Evolutionary conservation across 805 yeast genomes (phyloP).

Genomic region (Candida odintsovae): DNA sequence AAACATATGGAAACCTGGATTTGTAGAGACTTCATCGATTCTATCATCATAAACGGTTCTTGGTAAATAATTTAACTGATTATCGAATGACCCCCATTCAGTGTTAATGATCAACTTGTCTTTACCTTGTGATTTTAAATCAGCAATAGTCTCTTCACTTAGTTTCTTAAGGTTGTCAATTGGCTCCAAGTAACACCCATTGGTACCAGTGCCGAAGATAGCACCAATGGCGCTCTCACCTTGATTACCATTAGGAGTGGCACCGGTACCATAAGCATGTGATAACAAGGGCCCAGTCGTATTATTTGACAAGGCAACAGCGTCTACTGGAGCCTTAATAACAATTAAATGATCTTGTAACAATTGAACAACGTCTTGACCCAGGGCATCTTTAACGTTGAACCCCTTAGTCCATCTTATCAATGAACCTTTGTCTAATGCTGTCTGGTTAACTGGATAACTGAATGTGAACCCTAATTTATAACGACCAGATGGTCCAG

Average conservation of each 20-base stretch:
- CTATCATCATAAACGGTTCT: conserved; percentile 67
- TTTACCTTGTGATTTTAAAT: conserved; percentile 37
- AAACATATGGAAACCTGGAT: conserved; percentile 84
- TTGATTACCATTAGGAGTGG: conserved; percentile 47
- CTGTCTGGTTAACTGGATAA: conserved; percentile 86
- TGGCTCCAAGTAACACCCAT: conserved; percentile 88
- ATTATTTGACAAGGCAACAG: conserved; percentile 91
- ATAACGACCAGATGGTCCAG: conserved; percentile 30
- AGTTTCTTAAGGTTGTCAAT: conserved; percentile 70
- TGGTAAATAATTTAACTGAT: conserved; percentile 69
- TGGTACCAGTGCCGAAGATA: conserved; percentile 96
- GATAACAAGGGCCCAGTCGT: conserved; percentile 94
- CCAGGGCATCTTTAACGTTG: conserved; percentile 90
- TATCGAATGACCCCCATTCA: conserved; percentile 98
- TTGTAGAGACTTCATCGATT: conserved; percentile 70
- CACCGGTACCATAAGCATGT: conserved; percentile 70
- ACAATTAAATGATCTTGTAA: conserved; percentile 68
- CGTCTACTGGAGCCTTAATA: conserved; percentile 67
- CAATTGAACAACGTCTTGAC: conserved; percentile 89
- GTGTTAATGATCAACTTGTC: conserved; percentile 85
- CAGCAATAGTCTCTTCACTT: conserved; percentile 36
- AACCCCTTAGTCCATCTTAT: conserved; percentile 98
- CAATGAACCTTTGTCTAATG: conserved; percentile 70
- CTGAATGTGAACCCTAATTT: conserved; percentile 91
- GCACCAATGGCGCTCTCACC: conserved; percentile 82